phyloP scores from a whole-genome alignment of 495 filamentous ascomycete genomes.

The Talaromyces trachyspermus region DNA sequence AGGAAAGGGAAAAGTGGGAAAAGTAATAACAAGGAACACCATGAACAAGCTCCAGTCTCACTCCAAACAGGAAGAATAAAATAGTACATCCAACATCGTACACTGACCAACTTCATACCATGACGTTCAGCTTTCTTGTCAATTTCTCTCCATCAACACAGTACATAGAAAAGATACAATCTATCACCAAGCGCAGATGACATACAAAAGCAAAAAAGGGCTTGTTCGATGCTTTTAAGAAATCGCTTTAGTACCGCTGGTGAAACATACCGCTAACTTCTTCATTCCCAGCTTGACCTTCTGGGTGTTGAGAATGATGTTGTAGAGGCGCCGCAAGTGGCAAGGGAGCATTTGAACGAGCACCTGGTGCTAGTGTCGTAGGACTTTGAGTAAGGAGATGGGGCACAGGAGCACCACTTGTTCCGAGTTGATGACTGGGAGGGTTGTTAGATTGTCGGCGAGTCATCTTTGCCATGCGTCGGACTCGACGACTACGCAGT shows the following conservation, averaged over 20 bases:
- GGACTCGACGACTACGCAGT: slow-evolving; percentile 80
- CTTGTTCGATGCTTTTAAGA: slow-evolving; percentile 8
- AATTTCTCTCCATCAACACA: slow-evolving; percentile 1
- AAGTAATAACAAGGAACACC: slow-evolving; percentile 18
- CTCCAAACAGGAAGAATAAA: slow-evolving; percentile 10
- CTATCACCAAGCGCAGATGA: slow-evolving; percentile 7
- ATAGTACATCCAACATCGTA: slow-evolving; percentile 16
- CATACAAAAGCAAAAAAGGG: slow-evolving; percentile 13
- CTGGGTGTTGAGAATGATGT: slow-evolving; percentile 63
- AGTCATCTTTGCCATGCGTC: slow-evolving; percentile 91
- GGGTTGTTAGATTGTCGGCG: slow-evolving; percentile 53
- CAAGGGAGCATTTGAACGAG: slow-evolving; percentile 47
- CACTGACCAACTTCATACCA: slow-evolving; percentile 3
- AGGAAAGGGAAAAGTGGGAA: slow-evolving; percentile 7
- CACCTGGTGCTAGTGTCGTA: slow-evolving; percentile 38
- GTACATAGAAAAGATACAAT: not conserved
- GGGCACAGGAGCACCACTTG: slow-evolving; percentile 34
- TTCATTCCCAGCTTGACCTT: slow-evolving; percentile 65
- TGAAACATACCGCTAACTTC: slow-evolving; percentile 95
- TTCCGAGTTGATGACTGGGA: slow-evolving; percentile 46
- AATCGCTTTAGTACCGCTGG: slow-evolving; percentile 46
- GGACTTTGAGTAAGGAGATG: slow-evolving; percentile 33
- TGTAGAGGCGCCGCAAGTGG: slow-evolving; percentile 62
- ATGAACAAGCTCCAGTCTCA: slow-evolving; percentile 13
- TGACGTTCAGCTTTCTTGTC: not conserved